phyloP scores from a whole-genome alignment of 2,329 filamentous ascomycete genomes.

The Clonostachys chloroleuca region DNA sequence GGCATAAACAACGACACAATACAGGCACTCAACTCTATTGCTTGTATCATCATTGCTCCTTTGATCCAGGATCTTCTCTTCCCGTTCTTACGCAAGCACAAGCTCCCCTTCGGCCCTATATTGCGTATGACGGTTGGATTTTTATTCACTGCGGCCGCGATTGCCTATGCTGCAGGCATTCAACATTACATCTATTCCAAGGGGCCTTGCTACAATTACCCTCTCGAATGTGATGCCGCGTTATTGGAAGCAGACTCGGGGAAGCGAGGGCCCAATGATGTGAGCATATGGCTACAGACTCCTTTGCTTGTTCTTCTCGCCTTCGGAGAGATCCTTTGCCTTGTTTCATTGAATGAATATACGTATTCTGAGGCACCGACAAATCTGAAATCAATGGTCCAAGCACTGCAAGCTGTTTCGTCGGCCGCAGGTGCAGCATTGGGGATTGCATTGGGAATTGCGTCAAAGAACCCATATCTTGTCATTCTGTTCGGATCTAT shows the following conservation, averaged over 20 bases:
- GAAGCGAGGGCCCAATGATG: slow-evolving; percentile 31
- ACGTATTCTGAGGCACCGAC: slow-evolving; percentile 68
- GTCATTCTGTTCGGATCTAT: slow-evolving; percentile 62
- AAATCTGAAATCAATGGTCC: neutral
- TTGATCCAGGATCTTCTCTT: slow-evolving; percentile 38
- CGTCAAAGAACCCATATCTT: slow-evolving; percentile 58
- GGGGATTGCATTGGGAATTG: slow-evolving; percentile 55
- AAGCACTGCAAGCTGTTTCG: slow-evolving; percentile 34
- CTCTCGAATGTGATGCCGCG: neutral
- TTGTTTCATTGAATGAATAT: slow-evolving; percentile 66
- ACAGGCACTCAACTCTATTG: slow-evolving; percentile 62
- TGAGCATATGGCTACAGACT: slow-evolving; percentile 49
- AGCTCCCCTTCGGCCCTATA: slow-evolving; percentile 1
- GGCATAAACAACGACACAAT: slow-evolving; percentile 68
- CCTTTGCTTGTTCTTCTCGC: slow-evolving; percentile 54
- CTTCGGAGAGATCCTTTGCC: slow-evolving; percentile 56
- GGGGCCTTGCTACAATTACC: slow-evolving; percentile 38
- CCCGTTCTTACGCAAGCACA: neutral
- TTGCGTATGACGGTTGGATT: slow-evolving; percentile 34
- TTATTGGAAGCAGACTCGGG: neutral
- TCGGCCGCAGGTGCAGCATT: slow-evolving; percentile 54
- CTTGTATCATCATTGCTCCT: slow-evolving; percentile 63
- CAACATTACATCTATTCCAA: slow-evolving; percentile 53
- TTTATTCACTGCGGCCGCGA: slow-evolving; percentile 60
- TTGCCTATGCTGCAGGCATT: slow-evolving; percentile 42